Conservation (phyloP, 345 rosid genomes). For the Corymbia maculata region DNA sequence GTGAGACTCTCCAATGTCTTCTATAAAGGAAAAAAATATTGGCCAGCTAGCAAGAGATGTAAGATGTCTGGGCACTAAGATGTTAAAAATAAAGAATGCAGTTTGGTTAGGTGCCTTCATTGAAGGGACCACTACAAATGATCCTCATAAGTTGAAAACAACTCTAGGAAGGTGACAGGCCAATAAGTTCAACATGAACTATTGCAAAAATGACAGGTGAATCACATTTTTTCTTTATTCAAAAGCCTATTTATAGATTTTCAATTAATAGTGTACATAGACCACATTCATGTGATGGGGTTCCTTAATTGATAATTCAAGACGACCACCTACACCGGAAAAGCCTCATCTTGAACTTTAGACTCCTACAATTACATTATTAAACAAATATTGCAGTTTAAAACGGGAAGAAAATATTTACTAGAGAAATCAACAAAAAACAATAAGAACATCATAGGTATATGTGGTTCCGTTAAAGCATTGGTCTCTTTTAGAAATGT, state of each 20-base stretch:
- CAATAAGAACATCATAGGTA: not conserved
- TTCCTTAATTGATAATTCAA: not conserved
- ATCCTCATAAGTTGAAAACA: no score
- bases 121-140: no score
- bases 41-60: no score
- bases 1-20: no score
- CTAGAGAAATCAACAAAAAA: not conserved
- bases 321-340: not conserved
- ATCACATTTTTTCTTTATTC: not conserved
- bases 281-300: not conserved
- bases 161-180: no score
- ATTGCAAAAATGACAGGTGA: not conserved
- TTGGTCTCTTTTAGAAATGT: not conserved
- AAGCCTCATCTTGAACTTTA: not conserved
- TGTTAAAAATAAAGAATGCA: no score
- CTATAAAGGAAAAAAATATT: no score
- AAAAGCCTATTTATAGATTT: not conserved
- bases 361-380: not conserved
- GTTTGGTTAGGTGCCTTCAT: no score
- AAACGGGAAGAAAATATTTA: not conserved
- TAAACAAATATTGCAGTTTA: not conserved
- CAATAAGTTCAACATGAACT: not conserved
- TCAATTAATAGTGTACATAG: not conserved
- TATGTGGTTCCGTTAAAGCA: not conserved
- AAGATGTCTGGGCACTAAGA: no score